A percentile compares a stretch with the other conserved stretches of the same genome.
Evolutionary conservation across 2,329 filamentous ascomycete genomes (phyloP).

Genomic region (Alternaria gaisen): DNA sequence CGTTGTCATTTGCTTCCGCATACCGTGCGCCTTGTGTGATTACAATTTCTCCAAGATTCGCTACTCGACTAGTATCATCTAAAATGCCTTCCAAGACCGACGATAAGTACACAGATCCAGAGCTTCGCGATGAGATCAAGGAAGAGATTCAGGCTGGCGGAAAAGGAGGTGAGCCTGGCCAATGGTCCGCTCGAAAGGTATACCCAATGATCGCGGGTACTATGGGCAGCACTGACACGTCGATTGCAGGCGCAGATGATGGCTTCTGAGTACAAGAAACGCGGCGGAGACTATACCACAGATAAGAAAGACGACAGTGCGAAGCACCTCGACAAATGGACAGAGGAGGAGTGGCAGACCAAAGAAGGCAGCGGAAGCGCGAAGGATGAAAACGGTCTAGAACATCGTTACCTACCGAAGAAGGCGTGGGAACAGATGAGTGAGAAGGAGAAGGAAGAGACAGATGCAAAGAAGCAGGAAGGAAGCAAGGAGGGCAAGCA

Average conservation of each 20-base stretch:
- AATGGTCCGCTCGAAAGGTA: conserved; percentile 61
- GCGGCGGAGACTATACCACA: conserved; percentile 58
- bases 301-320: conserved; percentile 56
- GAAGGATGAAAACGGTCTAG: conserved; percentile 46
- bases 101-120: conserved; percentile 59
- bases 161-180: conserved; percentile 59
- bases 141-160: conserved; percentile 57
- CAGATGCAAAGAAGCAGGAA: conserved; percentile 56
- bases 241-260: conserved; percentile 56
- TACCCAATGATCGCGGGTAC: neutral
- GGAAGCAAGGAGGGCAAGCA: conserved; percentile 48
- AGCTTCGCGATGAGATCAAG: conserved; percentile 58
- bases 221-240: neutral
- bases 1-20: neutral
- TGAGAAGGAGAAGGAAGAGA: conserved; percentile 48
- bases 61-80: neutral
- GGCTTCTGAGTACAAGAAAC: conserved; percentile 59
- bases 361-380: conserved; percentile 58
- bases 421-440: conserved; percentile 60
- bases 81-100: conserved; percentile 53
- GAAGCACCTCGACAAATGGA: conserved; percentile 57
- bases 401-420: conserved; percentile 46
- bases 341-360: conserved; percentile 60
- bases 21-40: neutral
- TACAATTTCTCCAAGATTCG: neutral